These are phyloP conservation scores for Fonsecaea erecta DNA, from an alignment of 2,329 filamentous ascomycete genomes.

Conservation along the genomic window DNA sequence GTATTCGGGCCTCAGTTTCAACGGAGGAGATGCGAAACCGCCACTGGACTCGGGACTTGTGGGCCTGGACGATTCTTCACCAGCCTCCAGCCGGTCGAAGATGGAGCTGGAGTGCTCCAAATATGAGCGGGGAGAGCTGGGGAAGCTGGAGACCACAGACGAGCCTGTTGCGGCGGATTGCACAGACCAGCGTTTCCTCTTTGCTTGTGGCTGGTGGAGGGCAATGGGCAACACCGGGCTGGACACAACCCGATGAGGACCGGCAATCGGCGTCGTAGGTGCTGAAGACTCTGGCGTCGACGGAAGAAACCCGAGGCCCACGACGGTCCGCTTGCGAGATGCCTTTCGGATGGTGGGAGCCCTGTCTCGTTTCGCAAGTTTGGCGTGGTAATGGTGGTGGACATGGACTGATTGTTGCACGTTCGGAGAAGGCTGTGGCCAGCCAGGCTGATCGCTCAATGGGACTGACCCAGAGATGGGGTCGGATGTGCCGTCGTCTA, in stretches of 20 bases:
- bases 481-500: constrained; percentile 42
- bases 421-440: constrained; percentile 48
- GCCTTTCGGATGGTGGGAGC: constrained; percentile 56
- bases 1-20: constrained; percentile 49
- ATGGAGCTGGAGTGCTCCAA: constrained; percentile 71
- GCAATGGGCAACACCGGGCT: constrained; percentile 46
- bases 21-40: constrained; percentile 65
- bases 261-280: constrained; percentile 45
- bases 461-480: constrained; percentile 36
- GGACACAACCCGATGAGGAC: constrained; percentile 36
- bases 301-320: constrained; percentile 25
- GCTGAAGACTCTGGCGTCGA: constrained; percentile 33
- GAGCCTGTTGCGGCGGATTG: constrained; percentile 66
- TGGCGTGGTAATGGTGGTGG: constrained; percentile 88
- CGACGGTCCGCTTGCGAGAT: constrained; percentile 37
- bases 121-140: constrained; percentile 78
- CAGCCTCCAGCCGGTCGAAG: constrained; percentile 73
- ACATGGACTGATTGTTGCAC: constrained; percentile 81
- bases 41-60: constrained; percentile 78
- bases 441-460: constrained; percentile 73
- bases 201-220: constrained; percentile 56
- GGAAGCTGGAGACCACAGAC: constrained; percentile 70
- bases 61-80: constrained; percentile 71
- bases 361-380: constrained; percentile 59
- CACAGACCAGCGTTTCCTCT: constrained; percentile 67